Evolutionary conservation across 1,284 basidiomycete species (phyloP), one percentile per base, ranked within the genome.

Genomic region (Pseudozyma sp.): DNA sequence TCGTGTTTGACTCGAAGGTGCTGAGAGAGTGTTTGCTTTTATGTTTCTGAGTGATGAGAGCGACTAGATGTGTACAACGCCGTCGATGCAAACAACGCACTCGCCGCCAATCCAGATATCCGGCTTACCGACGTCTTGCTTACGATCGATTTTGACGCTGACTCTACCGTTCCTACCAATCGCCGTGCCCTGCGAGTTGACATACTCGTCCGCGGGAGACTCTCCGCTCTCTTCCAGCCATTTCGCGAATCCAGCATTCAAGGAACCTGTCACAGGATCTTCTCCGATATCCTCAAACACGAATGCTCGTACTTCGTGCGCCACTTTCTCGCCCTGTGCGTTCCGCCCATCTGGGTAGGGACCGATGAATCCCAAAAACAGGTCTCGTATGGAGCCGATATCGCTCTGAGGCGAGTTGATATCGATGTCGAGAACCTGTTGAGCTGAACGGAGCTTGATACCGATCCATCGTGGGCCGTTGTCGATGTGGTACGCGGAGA

Each of bases 381-480:
- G 54, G 24, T 72, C 66, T 1, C 54, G 55, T 16, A 66, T 56
- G 7, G 54, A 48, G 6, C 17, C 62, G 2, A 53, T 46, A 8
- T 68, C 59, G 24, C 66, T 54, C 1, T 13, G 17, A 1, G 66
- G 59, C 5, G 50, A 44, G 16, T 66, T 54, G 8, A 61, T 37
- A 30, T 69, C 40, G 43, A 80, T 50, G 9, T 64, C 61, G 16
- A 81, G 58, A n/a, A 82, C 80, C 2, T 57, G 44, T 7, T 69
- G 33, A 0, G 79, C 75, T 6, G 51, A 42, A 6, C 43, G 40
- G 7, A 81, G 68, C 42, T 71, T 61, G 40, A 82, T 48, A 4
- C 75, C 74, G 39, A 78, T 53, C 77, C 79, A 82, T 7, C 56
- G 53, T 4, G 81, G 78, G n/a, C 81, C 79, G 44, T 81, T 82